These are phyloP conservation scores for Sporisorium graminicola DNA, from an alignment of 1,284 basidiomycete genomes.

Conservation along the genomic window DNA sequence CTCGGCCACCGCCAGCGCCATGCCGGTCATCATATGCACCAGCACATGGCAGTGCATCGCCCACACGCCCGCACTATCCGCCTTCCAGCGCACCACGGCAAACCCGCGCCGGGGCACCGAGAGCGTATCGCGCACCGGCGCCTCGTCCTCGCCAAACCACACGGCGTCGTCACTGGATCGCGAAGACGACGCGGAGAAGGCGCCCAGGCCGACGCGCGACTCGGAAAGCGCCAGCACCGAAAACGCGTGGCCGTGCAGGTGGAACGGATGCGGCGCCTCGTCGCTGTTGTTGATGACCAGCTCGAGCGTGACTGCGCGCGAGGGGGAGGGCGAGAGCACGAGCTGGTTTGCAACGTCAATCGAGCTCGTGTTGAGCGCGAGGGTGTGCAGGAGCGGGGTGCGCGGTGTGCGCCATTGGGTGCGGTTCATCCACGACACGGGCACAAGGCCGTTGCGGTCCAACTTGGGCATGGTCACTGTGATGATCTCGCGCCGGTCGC, in stretches of 20 bases:
- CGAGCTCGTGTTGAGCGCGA: neutral
- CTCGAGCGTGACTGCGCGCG: conserved; percentile 49
- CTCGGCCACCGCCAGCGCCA: conserved; percentile 49
- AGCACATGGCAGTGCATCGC: conserved; percentile 52
- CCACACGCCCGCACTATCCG: conserved; percentile 51
- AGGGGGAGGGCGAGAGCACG: conserved; percentile 11
- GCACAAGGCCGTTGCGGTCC: conserved; percentile 25
- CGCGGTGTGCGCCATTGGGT: conserved; percentile 27
- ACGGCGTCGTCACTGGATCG: neutral
- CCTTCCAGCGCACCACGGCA: conserved; percentile 36
- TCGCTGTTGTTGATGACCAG: conserved; percentile 66
- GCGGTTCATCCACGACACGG: conserved; percentile 36
- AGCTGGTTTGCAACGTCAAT: neutral
- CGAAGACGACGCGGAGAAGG: neutral
- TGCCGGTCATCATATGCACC: conserved; percentile 41
- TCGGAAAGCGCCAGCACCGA: conserved; percentile 69
- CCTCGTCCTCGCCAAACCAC: neutral
- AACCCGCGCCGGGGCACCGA: conserved; percentile 39
- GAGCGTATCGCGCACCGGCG: conserved; percentile 40
- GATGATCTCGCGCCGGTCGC: conserved; percentile 26
- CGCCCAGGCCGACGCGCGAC: neutral
- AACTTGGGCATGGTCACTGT: conserved; percentile 29
- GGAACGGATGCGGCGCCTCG: conserved; percentile 72
- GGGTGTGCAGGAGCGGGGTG: conserved; percentile 21
- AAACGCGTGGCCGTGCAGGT: conserved; percentile 71